Evolutionary conservation across 2,329 filamentous ascomycete genomes (phyloP).

Genomic region (Ceratocystis cacaofunesta): DNA sequence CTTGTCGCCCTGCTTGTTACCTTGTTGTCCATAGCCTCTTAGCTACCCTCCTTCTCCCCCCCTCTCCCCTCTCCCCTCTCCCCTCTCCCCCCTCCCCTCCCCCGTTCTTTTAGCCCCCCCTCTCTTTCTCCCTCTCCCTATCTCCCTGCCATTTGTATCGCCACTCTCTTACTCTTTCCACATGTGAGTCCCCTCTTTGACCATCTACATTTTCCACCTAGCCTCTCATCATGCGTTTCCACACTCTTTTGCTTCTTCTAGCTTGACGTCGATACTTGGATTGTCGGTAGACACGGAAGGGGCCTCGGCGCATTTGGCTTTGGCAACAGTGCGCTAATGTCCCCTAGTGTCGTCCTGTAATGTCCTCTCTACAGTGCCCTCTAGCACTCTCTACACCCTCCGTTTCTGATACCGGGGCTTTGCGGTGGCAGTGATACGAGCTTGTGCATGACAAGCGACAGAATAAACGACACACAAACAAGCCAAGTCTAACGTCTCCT

Average conservation of each 20-base stretch:
- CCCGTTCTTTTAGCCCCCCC: too few relatives aligned
- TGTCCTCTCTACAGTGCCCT: background rate
- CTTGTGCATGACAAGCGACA: background rate
- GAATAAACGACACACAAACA: background rate
- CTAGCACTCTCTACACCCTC: background rate
- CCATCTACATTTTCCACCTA: background rate
- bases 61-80: background rate
- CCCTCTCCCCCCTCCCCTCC: background rate
- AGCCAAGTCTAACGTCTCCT: background rate
- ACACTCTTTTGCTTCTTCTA: background rate
- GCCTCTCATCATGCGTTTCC: background rate
- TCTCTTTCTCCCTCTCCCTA: background rate
- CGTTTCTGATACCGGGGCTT: background rate
- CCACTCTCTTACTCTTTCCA: background rate
- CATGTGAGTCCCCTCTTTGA: background rate
- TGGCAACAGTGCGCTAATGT: background rate
- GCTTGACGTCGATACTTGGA: background rate
- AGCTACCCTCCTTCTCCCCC: background rate
- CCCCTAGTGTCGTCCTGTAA: background rate
- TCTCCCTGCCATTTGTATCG: background rate
- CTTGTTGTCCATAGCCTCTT: too few relatives aligned
- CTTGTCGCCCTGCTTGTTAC: too few relatives aligned
- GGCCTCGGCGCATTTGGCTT: background rate
- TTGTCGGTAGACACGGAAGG: background rate
- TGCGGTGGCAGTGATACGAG: constrained; percentile 5